phyloP scores from a whole-genome alignment of 2,329 filamentous ascomycete species.

The Macrophomina tecta region DNA sequence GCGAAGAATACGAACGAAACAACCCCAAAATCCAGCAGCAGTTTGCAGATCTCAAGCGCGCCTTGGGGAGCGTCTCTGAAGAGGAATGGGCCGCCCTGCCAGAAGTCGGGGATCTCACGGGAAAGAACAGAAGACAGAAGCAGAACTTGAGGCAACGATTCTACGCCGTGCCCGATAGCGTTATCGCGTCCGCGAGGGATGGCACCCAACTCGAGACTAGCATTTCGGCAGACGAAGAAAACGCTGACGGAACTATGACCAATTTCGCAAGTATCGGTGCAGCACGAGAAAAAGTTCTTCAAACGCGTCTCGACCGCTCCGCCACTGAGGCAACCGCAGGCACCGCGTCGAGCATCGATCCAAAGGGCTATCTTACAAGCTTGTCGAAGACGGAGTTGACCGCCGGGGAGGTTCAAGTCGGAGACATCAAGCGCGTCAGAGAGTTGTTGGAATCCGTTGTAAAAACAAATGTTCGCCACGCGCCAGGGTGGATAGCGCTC shows the following conservation, averaged over 20 bases:
- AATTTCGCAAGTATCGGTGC: constrained; percentile 98
- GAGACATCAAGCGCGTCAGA: constrained; percentile 92
- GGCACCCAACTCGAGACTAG: constrained; percentile 84
- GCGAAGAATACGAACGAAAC: constrained; percentile 93
- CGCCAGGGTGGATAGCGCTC: constrained; percentile 93
- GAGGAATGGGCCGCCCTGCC: constrained; percentile 97
- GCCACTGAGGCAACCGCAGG: constrained; percentile 72
- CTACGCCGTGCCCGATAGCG: constrained; percentile 96
- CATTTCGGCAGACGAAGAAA: constrained; percentile 75
- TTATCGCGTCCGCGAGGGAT: constrained; percentile 84
- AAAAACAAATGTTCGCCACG: constrained; percentile 94
- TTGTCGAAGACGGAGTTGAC: constrained; percentile 81
- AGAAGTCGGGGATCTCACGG: constrained; percentile 94
- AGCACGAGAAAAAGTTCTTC: constrained; percentile 91
- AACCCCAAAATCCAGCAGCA: constrained; percentile 99
- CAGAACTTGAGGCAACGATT: constrained; percentile 82
- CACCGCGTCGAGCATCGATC: constrained; percentile 88
- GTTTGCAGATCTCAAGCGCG: constrained; percentile 94
- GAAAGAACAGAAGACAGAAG: constrained; percentile 85
- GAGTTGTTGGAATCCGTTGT: constrained; percentile 95
- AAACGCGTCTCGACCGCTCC: constrained; percentile 93
- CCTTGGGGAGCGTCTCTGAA: constrained; percentile 84
- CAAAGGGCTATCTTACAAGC: constrained; percentile 94
- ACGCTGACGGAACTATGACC: constrained; percentile 85
- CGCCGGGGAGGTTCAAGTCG: constrained; percentile 82